Conservation (phyloP, 108 stramenopile species). For the Craspedostauros australis region DNA sequence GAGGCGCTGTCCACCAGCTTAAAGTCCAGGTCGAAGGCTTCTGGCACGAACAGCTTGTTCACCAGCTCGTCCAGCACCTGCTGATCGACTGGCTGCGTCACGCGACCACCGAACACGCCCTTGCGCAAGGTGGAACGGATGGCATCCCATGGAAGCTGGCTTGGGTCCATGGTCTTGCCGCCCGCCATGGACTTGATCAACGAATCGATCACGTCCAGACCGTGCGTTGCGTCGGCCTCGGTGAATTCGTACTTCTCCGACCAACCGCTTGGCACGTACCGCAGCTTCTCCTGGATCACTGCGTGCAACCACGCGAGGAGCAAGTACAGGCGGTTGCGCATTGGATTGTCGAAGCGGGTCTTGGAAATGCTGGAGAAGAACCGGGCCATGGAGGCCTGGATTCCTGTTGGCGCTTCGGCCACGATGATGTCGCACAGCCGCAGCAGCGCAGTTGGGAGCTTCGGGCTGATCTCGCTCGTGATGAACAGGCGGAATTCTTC, state of each 20-base stretch:
- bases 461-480: constrained; percentile 87
- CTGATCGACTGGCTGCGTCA: constrained; percentile 64
- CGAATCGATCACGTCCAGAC: constrained; percentile 85
- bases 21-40: constrained; percentile 73
- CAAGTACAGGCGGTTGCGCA: constrained; percentile 85
- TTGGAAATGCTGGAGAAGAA: constrained; percentile 81
- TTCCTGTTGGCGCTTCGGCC: constrained; percentile 92
- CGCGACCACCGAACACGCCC: constrained; percentile 78
- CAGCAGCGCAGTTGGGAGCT: constrained; percentile 76
- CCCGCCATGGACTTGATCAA: constrained; percentile 46
- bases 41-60: constrained; percentile 37
- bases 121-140: constrained; percentile 69
- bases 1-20: constrained; percentile 43
- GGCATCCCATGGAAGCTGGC: constrained; percentile 85
- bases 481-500: constrained; percentile 87
- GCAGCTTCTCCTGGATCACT: constrained; percentile 92
- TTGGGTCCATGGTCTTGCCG: constrained; percentile 48
- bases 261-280: constrained; percentile 94
- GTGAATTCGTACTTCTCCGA: constrained; percentile 93
- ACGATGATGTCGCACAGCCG: constrained; percentile 75
- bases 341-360: constrained; percentile 43
- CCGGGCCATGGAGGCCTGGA: constrained; percentile 85
- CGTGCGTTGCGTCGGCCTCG: constrained; percentile 92
- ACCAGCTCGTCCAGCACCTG: constrained; percentile 62
- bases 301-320: constrained; percentile 94